phyloP scores from a whole-genome alignment of 768 basidiomycete genomes.

The Lactifluus subvellereus region DNA sequence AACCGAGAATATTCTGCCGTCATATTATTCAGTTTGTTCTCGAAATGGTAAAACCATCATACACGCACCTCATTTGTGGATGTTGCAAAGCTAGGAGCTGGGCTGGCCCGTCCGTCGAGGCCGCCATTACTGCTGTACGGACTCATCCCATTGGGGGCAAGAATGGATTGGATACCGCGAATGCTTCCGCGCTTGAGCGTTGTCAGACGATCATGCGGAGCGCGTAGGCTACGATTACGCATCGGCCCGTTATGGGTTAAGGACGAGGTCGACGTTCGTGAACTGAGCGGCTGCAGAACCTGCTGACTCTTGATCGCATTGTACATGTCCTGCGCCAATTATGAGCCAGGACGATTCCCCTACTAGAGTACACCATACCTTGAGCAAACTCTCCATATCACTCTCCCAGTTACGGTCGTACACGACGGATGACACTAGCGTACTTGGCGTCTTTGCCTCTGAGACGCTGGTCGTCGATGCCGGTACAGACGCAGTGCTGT shows the following conservation, averaged over 20 bases:
- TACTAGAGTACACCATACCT: conserved; percentile 42
- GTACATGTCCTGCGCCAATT: conserved; percentile 79
- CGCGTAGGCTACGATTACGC: conserved; percentile 67
- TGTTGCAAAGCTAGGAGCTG: conserved; percentile 89
- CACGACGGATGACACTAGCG: conserved; percentile 34
- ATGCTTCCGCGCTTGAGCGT: conserved; percentile 89
- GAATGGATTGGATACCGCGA: conserved; percentile 76
- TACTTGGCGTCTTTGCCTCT: conserved; percentile 34
- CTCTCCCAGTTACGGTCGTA: conserved; percentile 74
- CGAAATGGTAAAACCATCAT: neutral
- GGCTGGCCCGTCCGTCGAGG: conserved; percentile 86
- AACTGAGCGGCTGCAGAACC: conserved; percentile 72
- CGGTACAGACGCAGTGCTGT: conserved; percentile 56
- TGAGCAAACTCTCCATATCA: conserved; percentile 82
- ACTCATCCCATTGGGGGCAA: conserved; percentile 60
- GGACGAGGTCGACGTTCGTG: conserved; percentile 50
- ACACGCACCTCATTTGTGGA: conserved; percentile 71
- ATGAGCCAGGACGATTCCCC: conserved; percentile 4
- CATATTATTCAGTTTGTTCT: conserved; percentile 8
- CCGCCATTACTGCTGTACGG: conserved; percentile 83
- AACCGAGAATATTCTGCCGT: conserved; percentile 51
- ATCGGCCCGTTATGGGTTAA: conserved; percentile 48
- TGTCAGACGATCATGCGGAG: conserved; percentile 60
- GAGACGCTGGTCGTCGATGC: conserved; percentile 42
- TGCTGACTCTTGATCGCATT: conserved; percentile 84